Evolutionary conservation across 2,329 filamentous ascomycete genomes (phyloP), one percentile per base, ranked within the genome.

Genomic region (Epichloe brachyelytri): DNA sequence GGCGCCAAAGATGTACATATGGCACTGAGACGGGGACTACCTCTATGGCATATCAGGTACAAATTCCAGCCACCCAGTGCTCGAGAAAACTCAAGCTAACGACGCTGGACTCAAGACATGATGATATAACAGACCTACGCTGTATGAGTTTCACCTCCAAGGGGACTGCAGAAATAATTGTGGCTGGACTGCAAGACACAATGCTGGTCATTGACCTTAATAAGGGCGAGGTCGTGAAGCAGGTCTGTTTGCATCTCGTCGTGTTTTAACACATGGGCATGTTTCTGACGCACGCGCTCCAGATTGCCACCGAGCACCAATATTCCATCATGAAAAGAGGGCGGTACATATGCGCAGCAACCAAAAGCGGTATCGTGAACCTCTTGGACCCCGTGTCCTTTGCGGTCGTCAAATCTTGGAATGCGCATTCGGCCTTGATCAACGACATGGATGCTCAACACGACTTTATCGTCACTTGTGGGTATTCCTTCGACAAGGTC

Each of bases 371-470:
- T 43, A 79, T 80, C 17, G 85, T 98, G 46, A 84, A 97, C 66
- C 83, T 96, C 33, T 75, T 98, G 20, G 91, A 95, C 62, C 80
- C 90, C 1, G 73, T 80, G 50, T 87, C 77, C 51, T 86, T 95
- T 61, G 78, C 80, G 41, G 77, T 95, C 5, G 74, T 93, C 58
- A 94, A 91, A 64, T 81, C 80, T 11, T 98, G 93, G 86, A 88
- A 88, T 63, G 89, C 91, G 0, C 93, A 98, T 63, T 84, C 85
- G 1, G 86, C 88, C 8, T 80, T 83, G 48, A 87, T 98, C 64
- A 95, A 88, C 65, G 91, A 97, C 65, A 96, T 98, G 87, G 93
- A 98, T 70, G 88, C 90, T 8, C 87, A 93, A 63, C 88, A 93
- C 62, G 91, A 97, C 65, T 93, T 93, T 58, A 82, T 98, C 50